Evolutionary conservation across 2,329 filamentous ascomycete species (phyloP), one percentile per base, ranked within the genome.

Genomic region (Lasiodiplodia gonubiensis): DNA sequence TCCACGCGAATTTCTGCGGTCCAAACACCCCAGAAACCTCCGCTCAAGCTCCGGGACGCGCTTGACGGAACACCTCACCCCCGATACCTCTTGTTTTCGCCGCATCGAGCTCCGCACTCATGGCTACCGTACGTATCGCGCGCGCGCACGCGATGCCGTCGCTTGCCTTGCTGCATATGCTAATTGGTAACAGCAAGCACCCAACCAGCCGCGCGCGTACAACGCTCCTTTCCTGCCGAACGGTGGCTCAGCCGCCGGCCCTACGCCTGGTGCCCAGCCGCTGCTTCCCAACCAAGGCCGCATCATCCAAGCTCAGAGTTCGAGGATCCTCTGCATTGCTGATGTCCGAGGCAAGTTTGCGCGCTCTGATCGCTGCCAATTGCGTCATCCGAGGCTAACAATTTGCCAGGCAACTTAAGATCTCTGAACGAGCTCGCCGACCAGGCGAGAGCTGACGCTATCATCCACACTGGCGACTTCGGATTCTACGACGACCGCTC

Each of bases 381-480:
- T 37, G 53, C 52, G 52, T 51, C 25, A 30, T 7, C 35, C 42
- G 27, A 64, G n/a, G 42, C 64, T 66, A 30, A 66, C 52, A 37
- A 21, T 46, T 30, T 21, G 4, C 21, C 73, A 99, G 95, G 95
- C 81, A 97, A 98, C 80, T 85, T 99, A 73, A 89, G 91, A 82
- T 97, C 95, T 72, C 85, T 99, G 75, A 99, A 99, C 83, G 94
- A 98, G 70, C 90, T 99, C 70, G 95, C 95, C 71, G 96, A 92
- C 81, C 92, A 95, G 78, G 94, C 95, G 70, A 92, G 92, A 78
- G 95, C 95, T 74, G 93, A 97, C 82, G 93, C 97, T 83, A 97
- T 99, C 80, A 93, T 99, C 76, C 95, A 99, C 82, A 99, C 95
- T 23, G 95, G 95, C 80, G 95, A 99, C 80, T 99, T 99, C 79